phyloP scores from a whole-genome alignment of 1,284 basidiomycete species.

The Apiotrichum montevideense region DNA sequence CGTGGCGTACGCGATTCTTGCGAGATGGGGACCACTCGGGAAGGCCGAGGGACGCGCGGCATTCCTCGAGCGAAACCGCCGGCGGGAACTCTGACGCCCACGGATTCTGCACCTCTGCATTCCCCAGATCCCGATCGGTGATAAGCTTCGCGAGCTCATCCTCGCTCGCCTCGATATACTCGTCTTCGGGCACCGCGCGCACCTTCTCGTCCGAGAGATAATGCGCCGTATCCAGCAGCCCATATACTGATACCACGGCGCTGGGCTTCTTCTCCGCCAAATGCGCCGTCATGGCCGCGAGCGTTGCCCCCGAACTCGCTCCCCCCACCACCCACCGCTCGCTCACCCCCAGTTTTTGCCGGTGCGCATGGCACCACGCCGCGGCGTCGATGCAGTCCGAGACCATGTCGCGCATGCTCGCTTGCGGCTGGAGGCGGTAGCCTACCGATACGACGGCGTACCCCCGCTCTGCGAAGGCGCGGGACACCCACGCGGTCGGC shows the following conservation, averaged over 20 bases:
- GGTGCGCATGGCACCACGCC: constrained; percentile 18
- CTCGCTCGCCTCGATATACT: constrained; percentile 7
- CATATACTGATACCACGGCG: constrained; percentile 11
- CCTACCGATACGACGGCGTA: constrained; percentile 32
- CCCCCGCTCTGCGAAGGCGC: constrained; percentile 18
- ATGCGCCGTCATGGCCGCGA: constrained; percentile 10
- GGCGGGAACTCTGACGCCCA: constrained; percentile 14
- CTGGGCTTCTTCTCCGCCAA: not conserved
- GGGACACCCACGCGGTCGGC: constrained; percentile 23
- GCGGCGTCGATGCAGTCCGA: constrained; percentile 22
- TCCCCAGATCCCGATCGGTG: not conserved
- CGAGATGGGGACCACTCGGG: constrained; percentile 4
- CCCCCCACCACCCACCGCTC: not conserved
- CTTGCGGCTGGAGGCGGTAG: constrained; percentile 30
- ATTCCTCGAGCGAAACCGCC: constrained; percentile 4
- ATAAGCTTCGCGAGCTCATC: not conserved
- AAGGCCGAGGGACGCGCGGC: constrained; percentile 5
- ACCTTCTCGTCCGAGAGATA: constrained; percentile 4
- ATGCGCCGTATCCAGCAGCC: constrained; percentile 7
- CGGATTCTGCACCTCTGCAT: constrained; percentile 6
- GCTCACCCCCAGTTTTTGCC: constrained; percentile 1
- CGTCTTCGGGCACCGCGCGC: not conserved
- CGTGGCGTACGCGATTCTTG: constrained; percentile 1
- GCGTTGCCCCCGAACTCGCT: constrained; percentile 5
- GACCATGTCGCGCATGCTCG: constrained; percentile 20